Base-by-base conservation (phyloP, 768 basidiomycete genomes). In the Thelephora ganbajun region DNA sequence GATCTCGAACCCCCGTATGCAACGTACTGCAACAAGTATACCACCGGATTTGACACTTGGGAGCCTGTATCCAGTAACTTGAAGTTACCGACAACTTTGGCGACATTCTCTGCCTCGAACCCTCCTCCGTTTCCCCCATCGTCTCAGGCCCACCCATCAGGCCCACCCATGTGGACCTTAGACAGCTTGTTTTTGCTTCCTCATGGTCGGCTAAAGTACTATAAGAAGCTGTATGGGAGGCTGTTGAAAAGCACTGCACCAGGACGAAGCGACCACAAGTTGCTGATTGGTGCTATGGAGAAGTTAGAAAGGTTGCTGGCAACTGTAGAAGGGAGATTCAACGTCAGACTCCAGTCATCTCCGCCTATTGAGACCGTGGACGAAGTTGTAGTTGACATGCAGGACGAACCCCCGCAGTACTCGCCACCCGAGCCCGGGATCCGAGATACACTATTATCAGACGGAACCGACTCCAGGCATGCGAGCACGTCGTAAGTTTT, bases 141-240 rank as follows among this genome's bases (percentile, higher is more conserved):
- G 13, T 60, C 61, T 41, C 62, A 70, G 11, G 42, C 54, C 3
- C 61, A 55, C 33, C 61, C 68, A 30, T 46, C 61, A 3, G 66
- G 71, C 48, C 57, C 71, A 5, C 59, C 64, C 4, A 44, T 65
- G 37, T 96, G 93, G 89, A 85, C 89, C 0, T 67, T 98, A 12
- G 94, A 98, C 59, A 66, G 76, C 6, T 70, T 98, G 18, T 99
- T 99, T 67, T 65, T 84, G 11, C 73, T 98, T 7, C 96, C 96
- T 0, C 83, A 80, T 57, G 69, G 70, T 12, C 78, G 96, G 37
- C 66, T 99, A 48, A 80, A 79, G 56, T 98, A 99, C 63, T 98
- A 97, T 69, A 80, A 79, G 58, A 93, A 85, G 60, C 70, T 98
- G 0, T 98, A 98, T 60, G 72, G 76, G 45, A 77, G 84, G 44